phyloP scores from a whole-genome alignment of 1,284 basidiomycete genomes.

The Heterobasidion occidentale region DNA sequence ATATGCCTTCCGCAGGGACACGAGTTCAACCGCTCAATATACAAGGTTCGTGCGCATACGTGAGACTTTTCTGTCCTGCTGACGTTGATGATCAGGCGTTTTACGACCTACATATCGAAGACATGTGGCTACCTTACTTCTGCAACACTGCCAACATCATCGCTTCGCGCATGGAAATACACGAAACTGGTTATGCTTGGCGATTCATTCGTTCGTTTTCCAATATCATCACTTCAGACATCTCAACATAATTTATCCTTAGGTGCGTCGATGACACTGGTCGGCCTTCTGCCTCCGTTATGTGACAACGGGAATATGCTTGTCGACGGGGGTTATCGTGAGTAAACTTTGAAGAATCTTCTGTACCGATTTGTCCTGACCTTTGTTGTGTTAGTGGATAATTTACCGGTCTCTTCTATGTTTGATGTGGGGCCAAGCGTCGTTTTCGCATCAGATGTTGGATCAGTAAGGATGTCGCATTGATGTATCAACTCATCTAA shows the following conservation, averaged over 20 bases:
- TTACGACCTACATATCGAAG: slow-evolving; percentile 93
- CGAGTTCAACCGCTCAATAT: slow-evolving; percentile 83
- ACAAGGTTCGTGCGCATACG: slow-evolving; percentile 45
- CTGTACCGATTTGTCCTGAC: not conserved
- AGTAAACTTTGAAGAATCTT: slow-evolving; percentile 19
- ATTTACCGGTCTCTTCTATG: slow-evolving; percentile 90
- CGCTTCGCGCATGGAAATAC: slow-evolving; percentile 94
- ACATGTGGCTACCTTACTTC: slow-evolving; percentile 99
- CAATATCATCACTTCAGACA: not conserved
- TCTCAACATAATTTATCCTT: slow-evolving; percentile 18
- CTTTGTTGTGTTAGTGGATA: slow-evolving; percentile 59
- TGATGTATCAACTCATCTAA: not conserved
- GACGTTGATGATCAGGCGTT: slow-evolving; percentile 47
- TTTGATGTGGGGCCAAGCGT: slow-evolving; percentile 85
- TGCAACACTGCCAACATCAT: slow-evolving; percentile 99
- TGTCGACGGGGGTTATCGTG: slow-evolving; percentile 92
- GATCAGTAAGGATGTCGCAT: slow-evolving; percentile 51
- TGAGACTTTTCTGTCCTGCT: not conserved
- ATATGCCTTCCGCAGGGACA: slow-evolving; percentile 52
- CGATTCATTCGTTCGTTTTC: slow-evolving; percentile 63
- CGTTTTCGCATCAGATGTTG: slow-evolving; percentile 96
- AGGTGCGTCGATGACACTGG: slow-evolving; percentile 97
- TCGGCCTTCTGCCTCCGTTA: slow-evolving; percentile 90
- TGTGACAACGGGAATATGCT: slow-evolving; percentile 92
- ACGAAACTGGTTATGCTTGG: slow-evolving; percentile 95